Evolutionary conservation across 2,329 filamentous ascomycete genomes (phyloP).

Genomic region (Aspergillus oerlinghausenensis): DNA sequence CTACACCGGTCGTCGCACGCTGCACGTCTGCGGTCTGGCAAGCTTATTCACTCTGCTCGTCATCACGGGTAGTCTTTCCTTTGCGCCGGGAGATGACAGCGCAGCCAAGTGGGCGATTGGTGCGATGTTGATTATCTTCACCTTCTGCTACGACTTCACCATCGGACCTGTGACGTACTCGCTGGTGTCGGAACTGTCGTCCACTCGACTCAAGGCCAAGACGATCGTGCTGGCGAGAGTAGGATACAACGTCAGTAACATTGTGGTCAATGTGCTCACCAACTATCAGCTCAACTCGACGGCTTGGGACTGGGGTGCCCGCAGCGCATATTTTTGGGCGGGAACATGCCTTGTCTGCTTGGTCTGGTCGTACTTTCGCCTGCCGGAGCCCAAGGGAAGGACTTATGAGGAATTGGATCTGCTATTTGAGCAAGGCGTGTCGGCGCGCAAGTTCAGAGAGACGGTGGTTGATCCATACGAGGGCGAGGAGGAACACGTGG

Average conservation of each 20-base stretch:
- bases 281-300: slow-evolving; percentile 17
- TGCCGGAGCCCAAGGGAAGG: slow-evolving; percentile 42
- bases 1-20: slow-evolving; percentile 35
- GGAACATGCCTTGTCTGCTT: slow-evolving; percentile 30
- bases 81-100: slow-evolving; percentile 21
- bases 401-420: slow-evolving; percentile 42
- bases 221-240: slow-evolving; percentile 51
- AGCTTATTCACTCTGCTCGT: slow-evolving; percentile 24
- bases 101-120: slow-evolving; percentile 38
- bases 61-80: slow-evolving; percentile 24
- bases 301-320: slow-evolving; percentile 36
- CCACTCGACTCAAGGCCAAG: slow-evolving; percentile 52
- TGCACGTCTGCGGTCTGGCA: slow-evolving; percentile 31
- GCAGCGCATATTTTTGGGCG: slow-evolving; percentile 41
- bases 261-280: slow-evolving; percentile 62
- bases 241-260: slow-evolving; percentile 48
- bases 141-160: slow-evolving; percentile 52
- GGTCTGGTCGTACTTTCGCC: slow-evolving; percentile 42
- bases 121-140: slow-evolving; percentile 49
- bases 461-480: slow-evolving; percentile 30
- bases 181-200: slow-evolving; percentile 51
- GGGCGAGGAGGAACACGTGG: neutral
- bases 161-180: slow-evolving; percentile 53
- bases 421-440: slow-evolving; percentile 37
- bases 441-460: slow-evolving; percentile 36